Percentiles rank a stretch among this genome's conserved stretches.
phyloP scores from a whole-genome alignment of 345 rosid species.

The Kandelia obovata region DNA sequence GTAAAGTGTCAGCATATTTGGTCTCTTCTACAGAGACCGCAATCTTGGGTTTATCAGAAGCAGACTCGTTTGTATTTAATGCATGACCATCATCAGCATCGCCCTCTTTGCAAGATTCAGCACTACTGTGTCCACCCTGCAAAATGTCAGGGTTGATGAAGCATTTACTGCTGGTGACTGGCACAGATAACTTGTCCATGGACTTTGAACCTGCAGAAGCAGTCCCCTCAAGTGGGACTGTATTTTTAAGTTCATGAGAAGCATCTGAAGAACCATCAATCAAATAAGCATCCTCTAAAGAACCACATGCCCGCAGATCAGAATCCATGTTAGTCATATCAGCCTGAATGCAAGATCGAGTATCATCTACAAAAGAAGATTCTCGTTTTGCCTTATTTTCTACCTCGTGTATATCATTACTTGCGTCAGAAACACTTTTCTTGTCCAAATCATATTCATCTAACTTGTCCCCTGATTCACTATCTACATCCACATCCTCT shows the following conservation, averaged over 20 bases:
- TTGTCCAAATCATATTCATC: constrained; percentile 15
- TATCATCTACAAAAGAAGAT: constrained; percentile 22
- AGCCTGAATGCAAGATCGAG: constrained; percentile 7
- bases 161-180: constrained; percentile 15
- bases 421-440: constrained; percentile 8
- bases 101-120: constrained; percentile 8
- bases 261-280: constrained; percentile 12
- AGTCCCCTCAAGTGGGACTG: constrained; percentile 23
- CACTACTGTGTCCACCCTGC: constrained; percentile 5
- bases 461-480: constrained; percentile 20
- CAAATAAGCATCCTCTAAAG: constrained; percentile 3
- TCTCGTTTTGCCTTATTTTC: constrained; percentile 11
- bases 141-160: background rate
- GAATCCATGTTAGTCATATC: background rate
- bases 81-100: background rate
- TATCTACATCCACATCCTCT: constrained; percentile 13
- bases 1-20: background rate
- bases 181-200: constrained; percentile 15
- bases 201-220: constrained; percentile 20
- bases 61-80: constrained; percentile 1
- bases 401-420: constrained; percentile 6
- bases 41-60: background rate
- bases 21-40: constrained; percentile 2
- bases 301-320: background rate
- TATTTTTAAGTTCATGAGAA: constrained; percentile 28